Percentiles rank a stretch among this genome's conserved stretches.
phyloP scores from a whole-genome alignment of 2,329 filamentous ascomycete genomes.

The Onygena corvina region DNA sequence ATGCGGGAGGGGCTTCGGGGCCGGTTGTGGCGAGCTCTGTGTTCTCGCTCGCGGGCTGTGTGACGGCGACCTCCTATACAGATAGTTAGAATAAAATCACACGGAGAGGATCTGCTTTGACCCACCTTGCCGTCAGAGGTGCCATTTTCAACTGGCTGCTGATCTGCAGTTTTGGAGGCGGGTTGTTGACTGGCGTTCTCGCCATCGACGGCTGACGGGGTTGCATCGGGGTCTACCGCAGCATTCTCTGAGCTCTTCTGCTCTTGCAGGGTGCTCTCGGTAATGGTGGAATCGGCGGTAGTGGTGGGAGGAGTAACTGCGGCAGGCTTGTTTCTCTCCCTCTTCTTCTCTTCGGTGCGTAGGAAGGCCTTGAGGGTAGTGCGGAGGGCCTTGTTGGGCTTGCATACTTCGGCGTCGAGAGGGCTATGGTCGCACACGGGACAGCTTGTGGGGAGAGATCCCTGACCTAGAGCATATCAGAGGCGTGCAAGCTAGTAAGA shows the following conservation, averaged over 20 bases:
- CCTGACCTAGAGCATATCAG: conserved; percentile 51
- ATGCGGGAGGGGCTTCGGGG: not conserved
- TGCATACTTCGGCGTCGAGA: conserved; percentile 73
- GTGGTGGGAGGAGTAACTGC: conserved; percentile 25
- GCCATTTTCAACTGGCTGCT: too few species aligned
- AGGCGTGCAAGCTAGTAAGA: conserved; percentile 11
- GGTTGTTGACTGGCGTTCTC: not conserved
- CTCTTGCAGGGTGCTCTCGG: too few species aligned
- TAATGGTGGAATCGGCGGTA: not conserved
- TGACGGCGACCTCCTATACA: not conserved
- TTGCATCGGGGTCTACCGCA: not conserved
- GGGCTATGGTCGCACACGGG: conserved; percentile 90
- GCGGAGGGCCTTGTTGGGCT: conserved; percentile 77
- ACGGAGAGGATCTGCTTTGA: not conserved
- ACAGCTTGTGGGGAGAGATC: conserved; percentile 63
- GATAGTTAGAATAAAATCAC: not conserved
- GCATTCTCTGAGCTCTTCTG: too few species aligned
- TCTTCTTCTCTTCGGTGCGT: conserved; percentile 81
- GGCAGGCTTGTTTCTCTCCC: conserved; percentile 48
- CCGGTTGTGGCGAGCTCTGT: not conserved
- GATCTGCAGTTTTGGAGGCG: too few species aligned
- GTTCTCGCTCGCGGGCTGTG: not conserved
- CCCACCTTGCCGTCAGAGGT: not conserved
- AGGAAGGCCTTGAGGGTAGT: conserved; percentile 87
- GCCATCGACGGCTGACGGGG: not conserved